Base-by-base conservation (phyloP, 2,329 filamentous ascomycete species). In the Cercospora zeina region DNA sequence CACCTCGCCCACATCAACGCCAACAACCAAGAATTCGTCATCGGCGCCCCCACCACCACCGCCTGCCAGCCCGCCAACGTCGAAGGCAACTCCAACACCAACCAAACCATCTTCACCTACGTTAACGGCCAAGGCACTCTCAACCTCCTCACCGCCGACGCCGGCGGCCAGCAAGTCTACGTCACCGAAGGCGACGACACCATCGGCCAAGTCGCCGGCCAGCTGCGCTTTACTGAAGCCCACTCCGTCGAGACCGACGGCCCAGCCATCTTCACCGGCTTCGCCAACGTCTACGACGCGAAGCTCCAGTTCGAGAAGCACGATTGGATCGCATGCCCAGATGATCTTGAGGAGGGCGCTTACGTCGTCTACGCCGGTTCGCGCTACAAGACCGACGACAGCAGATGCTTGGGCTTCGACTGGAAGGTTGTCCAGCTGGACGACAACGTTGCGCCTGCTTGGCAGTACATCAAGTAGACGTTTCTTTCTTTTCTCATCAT, bases 81-180 rank as follows among this genome's bases (percentile, higher is more conserved):
- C 24, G 16, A 21, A 14, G 45, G 56, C 21, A 19, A 34, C 36
- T 56, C 49, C 39, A 64, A 57, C 36, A 47, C 37, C 19, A 59
- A 50, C 31, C 63, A 63, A 54, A 67, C 57, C 58, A 69, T 71
- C 68, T 71, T 71, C 58, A 64, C 64, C 51, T 64, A 58, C 58
- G 68, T 63, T 47, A 30, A 31, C 54, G 71, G 70, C 56, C 5
- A 27, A 54, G 42, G 61, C 42, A 62, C 56, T 31, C 57, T 68
- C 62, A 33, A 19, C 33, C 66, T 74, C 50, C 62, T 62, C 47
- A 65, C 65, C 49, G 47, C 59, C 30, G 71, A 74, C 9, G 72
- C 72, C 6, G 72, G 71, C 45, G 71, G 71, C 37, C 72, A 73
- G 61, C 66, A 67, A 49, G 66, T 70, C 60, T 74, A 73, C 68